phyloP scores from a whole-genome alignment of 805 yeast species.

The Pichia eremophila region DNA sequence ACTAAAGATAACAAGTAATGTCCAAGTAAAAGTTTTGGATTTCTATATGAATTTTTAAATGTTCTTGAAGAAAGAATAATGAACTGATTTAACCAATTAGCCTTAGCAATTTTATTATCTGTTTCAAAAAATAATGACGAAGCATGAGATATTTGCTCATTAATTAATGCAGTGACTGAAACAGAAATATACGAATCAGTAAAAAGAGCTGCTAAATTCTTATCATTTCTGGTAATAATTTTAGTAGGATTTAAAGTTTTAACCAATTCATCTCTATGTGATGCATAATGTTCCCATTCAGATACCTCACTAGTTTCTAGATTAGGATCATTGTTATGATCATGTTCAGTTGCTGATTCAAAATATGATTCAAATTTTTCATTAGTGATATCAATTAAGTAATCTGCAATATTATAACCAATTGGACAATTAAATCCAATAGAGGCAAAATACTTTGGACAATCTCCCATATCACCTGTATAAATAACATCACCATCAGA shows the following conservation, averaged over 20 bases:
- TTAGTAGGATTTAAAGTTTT: constrained; percentile 14
- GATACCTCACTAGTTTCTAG: constrained; percentile 33
- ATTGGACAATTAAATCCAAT: constrained; percentile 78
- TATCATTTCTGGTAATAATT: constrained; percentile 5
- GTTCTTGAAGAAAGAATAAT: constrained; percentile 75
- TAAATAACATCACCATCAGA: constrained; percentile 82
- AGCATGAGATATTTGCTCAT: constrained; percentile 8
- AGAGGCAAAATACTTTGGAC: constrained; percentile 63
- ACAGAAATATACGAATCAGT: constrained; percentile 29
- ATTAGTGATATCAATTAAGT: constrained; percentile 82
- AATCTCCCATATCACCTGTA: constrained; percentile 73
- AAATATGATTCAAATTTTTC: constrained; percentile 25
- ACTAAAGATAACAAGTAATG: constrained; percentile 71
- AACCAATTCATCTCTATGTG: constrained; percentile 63
- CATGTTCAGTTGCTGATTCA: constrained; percentile 11
- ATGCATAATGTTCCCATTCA: constrained; percentile 84
- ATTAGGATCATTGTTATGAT: constrained; percentile 9
- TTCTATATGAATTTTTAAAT: constrained; percentile 85
- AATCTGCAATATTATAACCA: constrained; percentile 92
- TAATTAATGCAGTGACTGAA: constrained; percentile 33
- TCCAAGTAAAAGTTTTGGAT: constrained; percentile 79
- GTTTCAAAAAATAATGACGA: constrained; percentile 18
- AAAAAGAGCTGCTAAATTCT: constrained; percentile 16
- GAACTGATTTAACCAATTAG: constrained; percentile 57
- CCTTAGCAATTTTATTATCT: constrained; percentile 33